These are phyloP conservation scores for Lathyrus oleraceus DNA, from an alignment of 306 rosid genomes.

Conservation along the genomic window DNA sequence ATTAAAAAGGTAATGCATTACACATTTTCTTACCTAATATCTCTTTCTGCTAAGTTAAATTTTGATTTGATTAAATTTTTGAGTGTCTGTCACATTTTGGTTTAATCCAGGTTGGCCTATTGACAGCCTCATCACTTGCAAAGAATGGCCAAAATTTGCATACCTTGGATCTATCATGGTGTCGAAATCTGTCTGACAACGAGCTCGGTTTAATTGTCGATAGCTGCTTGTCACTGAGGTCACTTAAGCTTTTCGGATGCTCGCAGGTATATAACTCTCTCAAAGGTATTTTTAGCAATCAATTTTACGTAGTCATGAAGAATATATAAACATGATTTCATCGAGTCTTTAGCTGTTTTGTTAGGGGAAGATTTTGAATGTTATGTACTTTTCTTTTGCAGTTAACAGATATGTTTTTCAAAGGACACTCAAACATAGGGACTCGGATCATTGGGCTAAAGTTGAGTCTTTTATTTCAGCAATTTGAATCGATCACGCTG, in stretches of 20 bases:
- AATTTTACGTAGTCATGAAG: background rate
- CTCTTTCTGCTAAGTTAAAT: background rate
- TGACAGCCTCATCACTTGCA: slow-evolving; percentile 66
- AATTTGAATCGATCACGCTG: background rate
- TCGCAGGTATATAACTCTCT: slow-evolving; percentile 57
- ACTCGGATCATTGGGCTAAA: background rate
- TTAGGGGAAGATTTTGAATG: background rate
- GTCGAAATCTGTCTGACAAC: slow-evolving; percentile 65
- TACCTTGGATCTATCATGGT: slow-evolving; percentile 81
- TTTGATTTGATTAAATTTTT: slow-evolving; percentile 22
- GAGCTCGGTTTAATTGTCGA: slow-evolving; percentile 78
- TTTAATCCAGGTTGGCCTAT: slow-evolving; percentile 60
- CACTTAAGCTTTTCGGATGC: slow-evolving; percentile 81
- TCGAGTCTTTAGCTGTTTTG: background rate
- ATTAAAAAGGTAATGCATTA: slow-evolving; percentile 58
- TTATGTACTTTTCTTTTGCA: background rate
- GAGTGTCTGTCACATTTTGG: slow-evolving; percentile 25
- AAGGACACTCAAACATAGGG: background rate
- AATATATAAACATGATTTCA: slow-evolving; percentile 9
- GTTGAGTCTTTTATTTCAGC: background rate
- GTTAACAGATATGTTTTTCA: background rate
- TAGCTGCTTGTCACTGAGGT: slow-evolving; percentile 63
- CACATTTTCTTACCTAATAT: slow-evolving; percentile 9
- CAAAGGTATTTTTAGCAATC: slow-evolving; percentile 10
- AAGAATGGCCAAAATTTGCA: slow-evolving; percentile 53